Evolutionary conservation across 768 basidiomycete genomes (phyloP).

Genomic region (Favolaschia claudopus): DNA sequence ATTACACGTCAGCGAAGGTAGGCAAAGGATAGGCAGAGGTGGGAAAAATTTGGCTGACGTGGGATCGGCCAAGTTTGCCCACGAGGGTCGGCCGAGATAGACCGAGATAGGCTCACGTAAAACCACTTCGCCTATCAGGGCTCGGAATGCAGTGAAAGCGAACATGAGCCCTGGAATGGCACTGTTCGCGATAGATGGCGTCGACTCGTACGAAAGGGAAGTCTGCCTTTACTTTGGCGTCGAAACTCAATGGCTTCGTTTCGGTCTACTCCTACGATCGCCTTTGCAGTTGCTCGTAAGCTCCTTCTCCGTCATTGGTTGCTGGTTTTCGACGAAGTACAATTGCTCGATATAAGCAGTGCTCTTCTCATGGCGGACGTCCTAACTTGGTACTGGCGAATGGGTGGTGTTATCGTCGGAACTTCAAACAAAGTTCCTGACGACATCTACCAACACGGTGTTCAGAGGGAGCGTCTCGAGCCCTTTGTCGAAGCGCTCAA

Average conservation of each 20-base stretch:
- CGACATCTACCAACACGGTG: slow-evolving; percentile 64
- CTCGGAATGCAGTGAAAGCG: neutral
- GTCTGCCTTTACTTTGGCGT: slow-evolving; percentile 39
- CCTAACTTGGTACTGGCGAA: slow-evolving; percentile 67
- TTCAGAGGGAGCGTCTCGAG: slow-evolving; percentile 62
- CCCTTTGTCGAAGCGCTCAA: slow-evolving; percentile 65
- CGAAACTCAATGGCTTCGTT: slow-evolving; percentile 24
- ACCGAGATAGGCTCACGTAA: no score
- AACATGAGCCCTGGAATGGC: slow-evolving; percentile 35
- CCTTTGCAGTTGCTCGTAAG: slow-evolving; percentile 52
- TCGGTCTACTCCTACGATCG: slow-evolving; percentile 45
- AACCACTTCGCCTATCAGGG: no score
- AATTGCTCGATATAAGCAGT: slow-evolving; percentile 66
- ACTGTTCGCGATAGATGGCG: slow-evolving; percentile 36
- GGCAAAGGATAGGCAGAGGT: no score
- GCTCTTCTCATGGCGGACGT: slow-evolving; percentile 59
- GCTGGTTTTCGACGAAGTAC: slow-evolving; percentile 66
- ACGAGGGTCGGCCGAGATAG: no score
- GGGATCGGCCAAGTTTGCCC: no score
- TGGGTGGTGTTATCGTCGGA: slow-evolving; percentile 63
- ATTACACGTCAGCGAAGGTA: no score
- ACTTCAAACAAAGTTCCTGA: slow-evolving; percentile 60
- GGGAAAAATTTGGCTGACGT: no score
- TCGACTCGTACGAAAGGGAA: slow-evolving; percentile 39
- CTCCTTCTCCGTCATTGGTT: slow-evolving; percentile 57